These are phyloP conservation scores for Ocimum tenuiflorum DNA, from an alignment of 257 asterid species.

Conservation along the genomic window DNA sequence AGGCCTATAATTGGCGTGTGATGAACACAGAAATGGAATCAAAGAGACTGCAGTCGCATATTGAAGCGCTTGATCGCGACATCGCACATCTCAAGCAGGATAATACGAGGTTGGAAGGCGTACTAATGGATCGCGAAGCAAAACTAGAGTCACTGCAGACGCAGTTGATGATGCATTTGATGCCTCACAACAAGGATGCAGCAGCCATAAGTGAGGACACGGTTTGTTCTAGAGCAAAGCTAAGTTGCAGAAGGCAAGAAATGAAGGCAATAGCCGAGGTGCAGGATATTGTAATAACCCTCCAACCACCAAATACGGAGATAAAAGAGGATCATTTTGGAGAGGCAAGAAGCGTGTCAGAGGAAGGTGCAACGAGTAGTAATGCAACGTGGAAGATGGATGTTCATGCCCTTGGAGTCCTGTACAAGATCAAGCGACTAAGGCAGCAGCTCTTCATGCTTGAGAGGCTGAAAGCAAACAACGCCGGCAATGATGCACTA, in stretches of 20 bases:
- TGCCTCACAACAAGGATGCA: constrained; percentile 31
- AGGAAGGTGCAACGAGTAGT: constrained; percentile 13
- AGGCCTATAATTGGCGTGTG: constrained; percentile 68
- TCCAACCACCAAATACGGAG: constrained; percentile 35
- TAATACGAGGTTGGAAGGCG: constrained; percentile 49
- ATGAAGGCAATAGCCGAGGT: constrained; percentile 26
- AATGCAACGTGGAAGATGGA: constrained; percentile 59
- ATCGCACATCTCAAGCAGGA: constrained; percentile 50
- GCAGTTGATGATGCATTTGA: constrained; percentile 43
- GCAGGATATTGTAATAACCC: constrained; percentile 60
- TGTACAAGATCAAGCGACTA: constrained; percentile 90
- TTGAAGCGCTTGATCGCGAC: constrained; percentile 52
- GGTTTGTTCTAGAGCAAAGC: constrained; percentile 70
- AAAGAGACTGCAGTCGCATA: constrained; percentile 49
- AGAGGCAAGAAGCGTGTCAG: constrained; percentile 29
- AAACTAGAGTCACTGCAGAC: constrained; percentile 57
- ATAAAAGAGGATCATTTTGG: constrained; percentile 29
- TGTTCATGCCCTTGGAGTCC: constrained; percentile 83
- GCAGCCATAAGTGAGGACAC: constrained; percentile 33
- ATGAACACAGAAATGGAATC: constrained; percentile 77
- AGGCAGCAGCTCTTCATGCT: constrained; percentile 81
- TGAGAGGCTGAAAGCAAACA: constrained; percentile 47
- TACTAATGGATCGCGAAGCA: constrained; percentile 49
- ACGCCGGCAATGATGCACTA: constrained; percentile 26
- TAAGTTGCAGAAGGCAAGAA: constrained; percentile 41